Conservation (phyloP, 768 basidiomycete genomes). For the Tricholoma flavovirens region DNA sequence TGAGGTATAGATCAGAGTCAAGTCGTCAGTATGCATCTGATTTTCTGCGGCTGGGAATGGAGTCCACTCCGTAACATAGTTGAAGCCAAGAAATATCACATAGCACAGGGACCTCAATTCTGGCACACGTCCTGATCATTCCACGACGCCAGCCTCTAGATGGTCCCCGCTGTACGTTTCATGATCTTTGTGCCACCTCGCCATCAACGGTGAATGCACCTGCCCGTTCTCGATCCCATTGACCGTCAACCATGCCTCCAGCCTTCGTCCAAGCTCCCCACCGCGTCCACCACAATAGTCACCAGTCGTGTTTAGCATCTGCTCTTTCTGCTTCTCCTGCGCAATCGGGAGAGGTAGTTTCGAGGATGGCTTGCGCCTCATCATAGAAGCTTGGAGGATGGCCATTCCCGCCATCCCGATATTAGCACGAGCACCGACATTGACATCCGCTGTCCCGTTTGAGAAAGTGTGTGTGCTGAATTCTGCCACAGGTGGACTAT, state of each 20-base stretch:
- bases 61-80: neutral
- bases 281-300: conserved; percentile 78
- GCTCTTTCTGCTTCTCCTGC: conserved; percentile 62
- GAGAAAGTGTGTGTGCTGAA: neutral
- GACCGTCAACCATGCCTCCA: conserved; percentile 69
- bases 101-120: neutral
- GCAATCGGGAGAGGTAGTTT: conserved; percentile 50
- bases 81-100: neutral
- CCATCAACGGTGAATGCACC: conserved; percentile 4
- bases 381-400: conserved; percentile 20
- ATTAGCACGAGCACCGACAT: neutral
- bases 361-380: conserved; percentile 31
- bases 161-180: conserved; percentile 3
- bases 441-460: neutral
- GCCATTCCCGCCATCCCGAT: neutral
- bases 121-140: neutral
- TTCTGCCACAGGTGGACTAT: conserved; percentile 17
- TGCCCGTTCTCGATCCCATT: conserved; percentile 26
- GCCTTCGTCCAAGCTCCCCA: conserved; percentile 66
- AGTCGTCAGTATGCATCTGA: too few species aligned
- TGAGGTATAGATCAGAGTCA: too few species aligned
- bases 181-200: conserved; percentile 11
- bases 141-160: neutral
- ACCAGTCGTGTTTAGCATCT: conserved; percentile 63
- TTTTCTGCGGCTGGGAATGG: too few species aligned